Evolutionary conservation across 2,329 filamentous ascomycete genomes (phyloP), one percentile per base, ranked within the genome.

Genomic region (Zasmidium angulare): DNA sequence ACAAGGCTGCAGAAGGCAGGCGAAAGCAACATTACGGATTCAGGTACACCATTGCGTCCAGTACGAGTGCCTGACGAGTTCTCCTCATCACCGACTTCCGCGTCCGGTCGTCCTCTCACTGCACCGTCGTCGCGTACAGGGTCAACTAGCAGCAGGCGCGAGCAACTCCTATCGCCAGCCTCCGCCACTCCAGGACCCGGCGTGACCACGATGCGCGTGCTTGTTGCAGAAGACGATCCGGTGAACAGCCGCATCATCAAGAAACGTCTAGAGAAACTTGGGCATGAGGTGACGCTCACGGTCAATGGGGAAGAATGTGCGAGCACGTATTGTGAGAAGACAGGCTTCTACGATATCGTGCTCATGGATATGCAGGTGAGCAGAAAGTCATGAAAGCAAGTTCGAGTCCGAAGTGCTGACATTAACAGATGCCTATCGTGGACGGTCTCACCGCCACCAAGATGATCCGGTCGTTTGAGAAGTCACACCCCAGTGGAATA

Each of bases 301-400:
- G 82, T 89, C 40, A 96, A 96, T 63, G 92, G 92, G 7, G 89
- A 95, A 70, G 91, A 96, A 69, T 96, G 92, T 69, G 88, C 90
- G 4, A 80, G 82, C 52, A 81, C 85, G 3, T 93, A 90, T 72
- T 82, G 81, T 52, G 88, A 90, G 49, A 82, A 81, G 53, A 79
- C 86, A 0, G 73, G 73, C 23, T 76, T 77, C 21, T 95, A 90
- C 69, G 91, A 96, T 72, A 87, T 91, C 3, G 81, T 96, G 50
- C 80, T 96, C 63, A 96, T 96, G 92, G 92, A 96, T 71, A 91
- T 96, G 84, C 91, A 96, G 82, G 91, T 92, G 72, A 75, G 84
- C 62, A 4, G 17, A 43, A 10, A 17, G 9, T 17, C 36, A 22
- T 20, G 21, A 2, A 19, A 22, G 7, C 14, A 43, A 19, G n/a